Conservation (phyloP, 257 asterid species). For the Scutellaria baicalensis region DNA sequence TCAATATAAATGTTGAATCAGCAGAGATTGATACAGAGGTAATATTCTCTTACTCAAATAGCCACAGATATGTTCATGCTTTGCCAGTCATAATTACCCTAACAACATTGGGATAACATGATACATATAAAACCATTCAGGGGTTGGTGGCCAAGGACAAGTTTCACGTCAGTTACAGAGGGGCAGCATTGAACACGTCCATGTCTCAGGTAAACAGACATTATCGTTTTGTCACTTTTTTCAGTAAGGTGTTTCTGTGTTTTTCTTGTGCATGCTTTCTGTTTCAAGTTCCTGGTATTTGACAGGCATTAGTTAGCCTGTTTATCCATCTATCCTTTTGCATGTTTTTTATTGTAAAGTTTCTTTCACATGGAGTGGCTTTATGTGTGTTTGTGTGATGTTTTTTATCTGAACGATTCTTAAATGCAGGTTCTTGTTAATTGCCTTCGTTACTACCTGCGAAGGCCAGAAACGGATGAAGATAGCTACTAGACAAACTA, state of each 20-base stretch:
- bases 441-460: constrained; percentile 81
- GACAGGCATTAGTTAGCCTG: background rate
- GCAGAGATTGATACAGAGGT: constrained; percentile 98
- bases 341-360: background rate
- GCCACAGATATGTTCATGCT: background rate
- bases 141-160: constrained; percentile 94
- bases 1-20: constrained; percentile 77
- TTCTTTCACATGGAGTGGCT: background rate
- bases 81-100: background rate
- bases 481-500: constrained; percentile 64
- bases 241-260: background rate
- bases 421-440: constrained; percentile 72
- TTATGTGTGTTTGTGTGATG: background rate
- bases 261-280: background rate
- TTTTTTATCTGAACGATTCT: background rate
- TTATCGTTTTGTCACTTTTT: background rate
- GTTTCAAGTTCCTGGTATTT: background rate
- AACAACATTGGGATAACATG: constrained; percentile 7
- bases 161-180: constrained; percentile 91
- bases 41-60: constrained; percentile 9
- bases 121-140: constrained; percentile 26
- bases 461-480: constrained; percentile 87
- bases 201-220: constrained; percentile 73
- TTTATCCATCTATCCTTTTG: background rate
- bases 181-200: constrained; percentile 80